phyloP scores from a whole-genome alignment of 1,284 basidiomycete species.

The Erythrobasidium hasegawianum region DNA sequence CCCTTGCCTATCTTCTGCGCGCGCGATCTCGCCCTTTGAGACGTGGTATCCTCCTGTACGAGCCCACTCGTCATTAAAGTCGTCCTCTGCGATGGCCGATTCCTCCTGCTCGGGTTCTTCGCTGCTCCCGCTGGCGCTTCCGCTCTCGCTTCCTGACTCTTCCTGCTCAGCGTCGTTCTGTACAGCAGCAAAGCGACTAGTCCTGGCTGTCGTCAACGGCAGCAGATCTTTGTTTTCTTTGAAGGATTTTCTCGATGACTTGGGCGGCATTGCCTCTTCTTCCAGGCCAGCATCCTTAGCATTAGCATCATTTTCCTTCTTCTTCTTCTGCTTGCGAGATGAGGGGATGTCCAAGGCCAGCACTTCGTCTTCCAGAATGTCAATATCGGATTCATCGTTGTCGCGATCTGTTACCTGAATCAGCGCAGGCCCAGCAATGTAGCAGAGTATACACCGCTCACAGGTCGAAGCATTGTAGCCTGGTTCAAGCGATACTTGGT shows the following conservation, averaged over 20 bases:
- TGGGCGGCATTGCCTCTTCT: too few relatives aligned
- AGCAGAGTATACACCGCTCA: too few relatives aligned
- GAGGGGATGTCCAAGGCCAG: too few relatives aligned
- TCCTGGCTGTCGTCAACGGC: conserved; percentile 10
- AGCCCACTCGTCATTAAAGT: conserved; percentile 26
- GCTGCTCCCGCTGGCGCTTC: conserved; percentile 79
- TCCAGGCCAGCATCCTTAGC: too few relatives aligned
- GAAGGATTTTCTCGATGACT: conserved; percentile 12
- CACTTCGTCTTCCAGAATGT: too few relatives aligned
- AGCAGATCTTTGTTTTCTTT: conserved; percentile 34
- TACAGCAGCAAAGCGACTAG: conserved; percentile 3
- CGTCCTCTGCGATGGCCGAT: conserved; percentile 53
- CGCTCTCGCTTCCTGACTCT: conserved; percentile 49
- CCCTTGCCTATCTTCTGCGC: conserved; percentile 18
- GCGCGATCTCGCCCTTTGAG: conserved; percentile 15
- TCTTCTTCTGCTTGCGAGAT: too few relatives aligned
- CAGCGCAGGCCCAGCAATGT: too few relatives aligned
- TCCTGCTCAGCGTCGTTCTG: conserved; percentile 52
- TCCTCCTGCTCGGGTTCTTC: conserved; percentile 75
- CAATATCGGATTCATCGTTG: too few relatives aligned
- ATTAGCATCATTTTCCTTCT: too few relatives aligned
- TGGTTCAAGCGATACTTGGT: conserved; percentile 23
- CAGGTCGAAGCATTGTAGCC: background rate
- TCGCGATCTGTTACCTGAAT: too few relatives aligned
- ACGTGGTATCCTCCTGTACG: conserved; percentile 31